Percentiles rank a stretch among this genome's conserved stretches.
Conservation (phyloP, 2,329 filamentous ascomycete genomes). For the Tolypocladium cylindrosporum region DNA sequence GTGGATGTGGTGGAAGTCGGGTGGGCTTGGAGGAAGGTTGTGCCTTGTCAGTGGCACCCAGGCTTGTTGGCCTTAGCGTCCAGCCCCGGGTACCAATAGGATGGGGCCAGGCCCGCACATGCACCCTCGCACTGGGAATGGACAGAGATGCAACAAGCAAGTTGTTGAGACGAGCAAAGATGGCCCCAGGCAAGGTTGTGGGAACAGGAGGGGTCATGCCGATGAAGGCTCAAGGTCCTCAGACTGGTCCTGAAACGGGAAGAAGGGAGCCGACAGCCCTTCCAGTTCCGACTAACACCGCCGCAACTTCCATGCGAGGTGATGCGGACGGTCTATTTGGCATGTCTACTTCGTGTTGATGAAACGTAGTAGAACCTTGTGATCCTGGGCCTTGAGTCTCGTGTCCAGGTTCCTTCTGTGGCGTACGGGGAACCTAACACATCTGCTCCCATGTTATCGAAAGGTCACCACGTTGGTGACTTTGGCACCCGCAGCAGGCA, state of each 20-base stretch:
- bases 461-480: neutral
- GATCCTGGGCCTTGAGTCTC: no score
- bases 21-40: no score
- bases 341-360: no score
- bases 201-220: neutral
- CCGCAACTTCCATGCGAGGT: no score
- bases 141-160: neutral
- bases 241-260: neutral
- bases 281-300: no score
- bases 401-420: no score
- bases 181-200: neutral
- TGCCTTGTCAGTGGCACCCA: neutral
- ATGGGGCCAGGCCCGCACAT: constrained; percentile 4
- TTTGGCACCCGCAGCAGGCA: neutral
- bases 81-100: constrained; percentile 3
- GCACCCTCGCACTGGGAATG: neutral
- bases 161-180: neutral
- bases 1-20: neutral
- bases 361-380: no score
- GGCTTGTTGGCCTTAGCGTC: no score
- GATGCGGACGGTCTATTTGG: no score
- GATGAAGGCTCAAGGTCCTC: neutral
- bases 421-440: no score
- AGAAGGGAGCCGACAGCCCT: neutral
- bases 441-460: neutral